Evolutionary conservation across 305 asterid species (phyloP), one percentile per base, ranked within the genome.

Genomic region (Fraxinus dipetala): DNA sequence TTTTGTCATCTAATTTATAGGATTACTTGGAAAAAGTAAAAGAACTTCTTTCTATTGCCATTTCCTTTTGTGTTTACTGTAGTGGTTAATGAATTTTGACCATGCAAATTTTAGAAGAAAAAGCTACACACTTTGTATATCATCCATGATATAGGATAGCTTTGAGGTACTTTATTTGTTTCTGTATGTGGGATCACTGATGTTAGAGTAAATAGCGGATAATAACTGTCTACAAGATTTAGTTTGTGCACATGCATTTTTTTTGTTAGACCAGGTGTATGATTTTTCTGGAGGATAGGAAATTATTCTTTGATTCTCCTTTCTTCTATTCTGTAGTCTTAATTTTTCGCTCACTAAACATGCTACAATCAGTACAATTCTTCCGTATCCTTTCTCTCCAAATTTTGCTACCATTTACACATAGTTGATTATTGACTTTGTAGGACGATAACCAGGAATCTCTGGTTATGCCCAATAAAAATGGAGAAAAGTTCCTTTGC

Each of bases 371-470:
- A 65, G 14, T 65, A 14, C 38, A 69, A 69, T 28, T 69, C 75
- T 11, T 30, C 22, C 6, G 2, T 67, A 67, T 67, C 38, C 74
- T 26, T 67, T 30, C 26, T 72, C 75, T 30, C 11, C 75, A 81
- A 73, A 26, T 59, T 56, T 61, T 40, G 22, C 76, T 65, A 43
- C 69, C 78, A 43, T 83, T 81, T 9, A 77, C 45, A 51, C 38
- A 48, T 79, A 28, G 78, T 63, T 79, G 69, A 69, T 80, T 75
- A 85, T 87, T 56, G 76, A 11, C 35, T 80, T 84, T 84, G 85
- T 92, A 94, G 98, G 96, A 94, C 72, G 92, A 90, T 72, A 96
- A 91, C 84, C 98, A 92, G 86, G 98, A 94, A 86, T 92, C 94
- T 76, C 76, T 91, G 79, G 81, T 87, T 77, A 94, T 96, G 97